Evolutionary conservation across 139 green algal genomes (phyloP).

Genomic region (Pseudopediastrum boryanum): DNA sequence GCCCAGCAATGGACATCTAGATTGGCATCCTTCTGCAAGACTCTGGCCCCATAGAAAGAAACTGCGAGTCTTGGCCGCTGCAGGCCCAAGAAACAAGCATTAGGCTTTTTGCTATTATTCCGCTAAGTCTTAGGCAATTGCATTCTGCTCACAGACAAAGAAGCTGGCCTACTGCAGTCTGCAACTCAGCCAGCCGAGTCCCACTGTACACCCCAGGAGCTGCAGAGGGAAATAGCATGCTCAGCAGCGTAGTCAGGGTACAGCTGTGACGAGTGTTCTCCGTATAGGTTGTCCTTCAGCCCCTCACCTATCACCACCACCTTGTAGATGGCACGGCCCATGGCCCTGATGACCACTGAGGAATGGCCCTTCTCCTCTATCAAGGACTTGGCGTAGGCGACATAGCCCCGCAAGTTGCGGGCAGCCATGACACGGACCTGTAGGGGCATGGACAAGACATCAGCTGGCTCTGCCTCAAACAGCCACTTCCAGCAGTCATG

Average conservation of each 20-base stretch:
- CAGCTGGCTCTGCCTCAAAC: background rate
- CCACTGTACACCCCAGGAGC: too few species aligned
- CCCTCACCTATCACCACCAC: constrained; percentile 75
- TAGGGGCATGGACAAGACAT: background rate
- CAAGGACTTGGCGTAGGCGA: constrained; percentile 76
- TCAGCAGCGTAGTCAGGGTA: background rate
- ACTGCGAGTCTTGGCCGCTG: too few species aligned
- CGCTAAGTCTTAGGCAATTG: too few species aligned
- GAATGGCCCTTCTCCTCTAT: constrained; percentile 76
- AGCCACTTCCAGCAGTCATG: background rate
- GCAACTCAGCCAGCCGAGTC: too few species aligned
- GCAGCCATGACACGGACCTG: constrained; percentile 78
- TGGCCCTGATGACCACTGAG: constrained; percentile 80
- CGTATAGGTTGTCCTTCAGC: background rate
- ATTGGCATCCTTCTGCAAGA: too few species aligned
- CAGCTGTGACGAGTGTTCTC: background rate
- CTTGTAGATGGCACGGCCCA: constrained; percentile 94
- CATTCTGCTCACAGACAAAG: too few species aligned
- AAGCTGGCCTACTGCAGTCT: too few species aligned
- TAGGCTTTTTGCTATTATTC: too few species aligned
- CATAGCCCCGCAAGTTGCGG: constrained; percentile 80
- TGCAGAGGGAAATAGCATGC: too few species aligned
- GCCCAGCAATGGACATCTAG: too few species aligned
- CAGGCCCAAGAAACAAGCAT: too few species aligned
- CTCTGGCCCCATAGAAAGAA: too few species aligned